Evolutionary conservation across 2,329 filamentous ascomycete genomes (phyloP).

Genomic region (Alternaria conjuncta): DNA sequence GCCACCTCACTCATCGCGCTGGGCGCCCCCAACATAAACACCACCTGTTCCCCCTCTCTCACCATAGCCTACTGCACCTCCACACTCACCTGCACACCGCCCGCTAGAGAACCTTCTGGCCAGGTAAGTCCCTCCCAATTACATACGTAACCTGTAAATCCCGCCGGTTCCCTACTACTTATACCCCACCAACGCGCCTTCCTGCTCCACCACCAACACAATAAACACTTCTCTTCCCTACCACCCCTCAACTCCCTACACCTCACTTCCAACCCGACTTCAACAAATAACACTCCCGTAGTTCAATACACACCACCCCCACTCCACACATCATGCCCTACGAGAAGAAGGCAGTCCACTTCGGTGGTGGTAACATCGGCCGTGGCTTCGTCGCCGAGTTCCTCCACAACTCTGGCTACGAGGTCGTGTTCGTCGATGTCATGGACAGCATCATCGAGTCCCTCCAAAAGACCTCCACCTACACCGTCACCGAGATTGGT

Average conservation of each 20-base stretch:
- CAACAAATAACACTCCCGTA: conserved; percentile 25
- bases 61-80: conserved; percentile 23
- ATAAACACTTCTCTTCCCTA: conserved; percentile 8
- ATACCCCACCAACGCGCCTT: conserved; percentile 32
- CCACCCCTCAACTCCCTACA: conserved; percentile 1
- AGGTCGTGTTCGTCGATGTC: conserved; percentile 96
- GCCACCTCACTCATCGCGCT: conserved; percentile 32
- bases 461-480: conserved; percentile 76
- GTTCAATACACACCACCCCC: conserved; percentile 12
- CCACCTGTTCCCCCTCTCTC: conserved; percentile 19
- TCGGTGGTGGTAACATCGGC: conserved; percentile 62
- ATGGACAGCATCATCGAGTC: conserved; percentile 80
- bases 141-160: conserved; percentile 11
- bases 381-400: conserved; percentile 64
- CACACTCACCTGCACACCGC: conserved; percentile 32
- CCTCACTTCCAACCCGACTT: conserved; percentile 1
- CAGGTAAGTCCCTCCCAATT: conserved; percentile 21
- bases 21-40: conserved; percentile 30
- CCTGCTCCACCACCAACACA: conserved; percentile 11
- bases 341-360: conserved; percentile 60
- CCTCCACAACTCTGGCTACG: conserved; percentile 91
- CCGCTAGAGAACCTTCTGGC: conserved; percentile 25
- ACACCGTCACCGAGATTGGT: conserved; percentile 93
- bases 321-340: conserved; percentile 40
- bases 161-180: conserved; percentile 31